Evolutionary conservation across 1,284 basidiomycete genomes (phyloP), one percentile per base, ranked within the genome.

Genomic region (Pholiota adiposa): DNA sequence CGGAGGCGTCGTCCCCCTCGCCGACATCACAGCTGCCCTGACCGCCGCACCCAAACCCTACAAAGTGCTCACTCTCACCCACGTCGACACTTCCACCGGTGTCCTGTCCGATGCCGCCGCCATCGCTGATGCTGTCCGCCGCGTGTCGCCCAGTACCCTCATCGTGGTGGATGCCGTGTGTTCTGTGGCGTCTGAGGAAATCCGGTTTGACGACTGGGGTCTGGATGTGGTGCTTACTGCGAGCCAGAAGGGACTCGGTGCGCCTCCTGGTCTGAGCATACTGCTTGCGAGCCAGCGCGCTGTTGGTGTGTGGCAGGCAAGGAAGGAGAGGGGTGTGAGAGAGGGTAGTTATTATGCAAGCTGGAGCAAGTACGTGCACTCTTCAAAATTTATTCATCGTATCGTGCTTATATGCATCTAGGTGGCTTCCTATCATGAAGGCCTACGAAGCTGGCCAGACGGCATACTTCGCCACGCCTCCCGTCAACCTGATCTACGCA

Each of bases 141-240:
- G 83, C 49, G 83, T 93, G 66, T 95, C 93, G 2, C 97, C 97
- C 3, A 86, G 94, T 33, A 93, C 96, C 1, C 81, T 99, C 62
- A 91, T 98, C 56, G 82, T 94, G 19, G 80, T 97, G 59, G 97
- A 99, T 72, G 94, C 88, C 43, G 97, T 99, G 29, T 99, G 97
- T 79, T 90, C 95, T 6, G 96, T 98, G 12, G 97, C 93, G 0
- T 96, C 92, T 67, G 97, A 99, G 75, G 95, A 98, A 75, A 97
- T 99, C 69, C 87, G 83, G 58, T 90, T 98, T 81, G 97, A 98
- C 68, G 90, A 87, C 16, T 99, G 97, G 97, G 89, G 86, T 27
- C 83, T 99, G 60, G 97, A 99, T 69, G 86, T 96, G 31, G 89
- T 98, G 48, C 74, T 98, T 54, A 88, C 91, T 14, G 97, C 96